These are phyloP conservation scores for Saccharomyces kudriavzevii DNA, from an alignment of 805 yeast genomes.

Conservation along the genomic window DNA sequence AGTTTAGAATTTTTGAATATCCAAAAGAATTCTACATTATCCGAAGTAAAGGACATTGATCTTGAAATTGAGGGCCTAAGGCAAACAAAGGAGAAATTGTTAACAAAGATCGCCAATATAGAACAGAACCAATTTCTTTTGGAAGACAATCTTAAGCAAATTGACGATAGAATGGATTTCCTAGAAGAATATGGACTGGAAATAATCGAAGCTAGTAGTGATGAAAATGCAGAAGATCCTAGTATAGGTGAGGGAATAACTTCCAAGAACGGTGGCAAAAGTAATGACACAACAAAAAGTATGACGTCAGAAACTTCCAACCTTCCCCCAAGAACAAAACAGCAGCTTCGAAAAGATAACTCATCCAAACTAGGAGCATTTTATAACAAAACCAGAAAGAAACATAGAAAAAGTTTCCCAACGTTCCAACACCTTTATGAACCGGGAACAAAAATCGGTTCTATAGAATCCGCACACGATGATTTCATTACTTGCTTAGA, in stretches of 20 bases:
- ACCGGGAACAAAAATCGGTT: conserved; percentile 47
- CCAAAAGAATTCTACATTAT: conserved; percentile 55
- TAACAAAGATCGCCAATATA: conserved; percentile 49
- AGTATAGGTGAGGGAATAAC: conserved; percentile 3
- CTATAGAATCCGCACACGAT: conserved; percentile 42
- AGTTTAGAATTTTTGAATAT: conserved; percentile 50
- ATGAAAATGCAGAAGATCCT: conserved; percentile 1
- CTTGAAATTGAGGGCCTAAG: conserved; percentile 44
- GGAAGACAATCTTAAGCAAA: conserved; percentile 40
- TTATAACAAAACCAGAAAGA: conserved; percentile 36
- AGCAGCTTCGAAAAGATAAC: not conserved
- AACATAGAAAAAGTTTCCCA: conserved; percentile 44
- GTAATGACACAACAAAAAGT: not conserved
- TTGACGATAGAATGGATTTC: conserved; percentile 38
- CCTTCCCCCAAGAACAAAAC: conserved; percentile 7
- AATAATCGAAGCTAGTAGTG: conserved; percentile 19
- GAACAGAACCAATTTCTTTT: conserved; percentile 54
- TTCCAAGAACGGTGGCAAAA: not conserved
- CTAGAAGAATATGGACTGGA: conserved; percentile 35
- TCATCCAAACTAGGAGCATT: conserved; percentile 27
- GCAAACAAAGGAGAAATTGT: conserved; percentile 43
- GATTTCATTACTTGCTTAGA: conserved; percentile 50
- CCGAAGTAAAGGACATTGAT: conserved; percentile 60
- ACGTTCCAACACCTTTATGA: conserved; percentile 57
- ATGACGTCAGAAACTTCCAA: not conserved